A percentile compares a stretch with the other conserved stretches of the same genome.
Evolutionary conservation across 768 basidiomycete genomes (phyloP).

Genomic region (Russula foetens): DNA sequence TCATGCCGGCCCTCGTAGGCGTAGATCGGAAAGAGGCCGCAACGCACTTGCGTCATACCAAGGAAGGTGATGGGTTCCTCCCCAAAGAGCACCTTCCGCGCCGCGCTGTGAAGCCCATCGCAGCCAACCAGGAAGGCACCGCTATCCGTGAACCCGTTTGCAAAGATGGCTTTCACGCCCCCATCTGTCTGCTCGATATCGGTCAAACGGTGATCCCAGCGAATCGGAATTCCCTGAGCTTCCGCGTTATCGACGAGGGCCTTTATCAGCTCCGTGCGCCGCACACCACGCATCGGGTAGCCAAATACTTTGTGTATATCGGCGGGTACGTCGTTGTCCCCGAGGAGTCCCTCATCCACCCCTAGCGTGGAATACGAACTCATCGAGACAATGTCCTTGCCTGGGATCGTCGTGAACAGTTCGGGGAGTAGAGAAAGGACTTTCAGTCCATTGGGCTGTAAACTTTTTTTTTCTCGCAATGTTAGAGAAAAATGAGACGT

Average conservation of each 20-base stretch:
- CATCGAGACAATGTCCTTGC: slow-evolving; percentile 9
- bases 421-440: slow-evolving; percentile 13
- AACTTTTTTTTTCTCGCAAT: slow-evolving; percentile 8
- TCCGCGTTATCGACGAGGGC: slow-evolving; percentile 28
- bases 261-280: slow-evolving; percentile 27
- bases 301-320: slow-evolving; percentile 22
- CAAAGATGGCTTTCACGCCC: slow-evolving; percentile 29
- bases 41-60: slow-evolving; percentile 32
- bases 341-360: slow-evolving; percentile 25
- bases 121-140: slow-evolving; percentile 37
- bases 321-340: slow-evolving; percentile 22
- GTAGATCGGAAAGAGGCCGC: background rate
- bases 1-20: background rate
- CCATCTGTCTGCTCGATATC: slow-evolving; percentile 27
- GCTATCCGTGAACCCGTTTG: slow-evolving; percentile 29
- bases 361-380: slow-evolving; percentile 19
- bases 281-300: slow-evolving; percentile 27
- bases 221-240: slow-evolving; percentile 28
- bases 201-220: slow-evolving; percentile 29
- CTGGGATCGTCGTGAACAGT: slow-evolving; percentile 8
- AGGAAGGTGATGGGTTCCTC: slow-evolving; percentile 30
- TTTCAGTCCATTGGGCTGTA: slow-evolving; percentile 18
- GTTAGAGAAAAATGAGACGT: background rate
- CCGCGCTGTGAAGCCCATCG: slow-evolving; percentile 38
- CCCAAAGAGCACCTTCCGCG: slow-evolving; percentile 32